phyloP scores from a whole-genome alignment of 202 grass and related monocot species.

The Bolboschoenoplectus hybrid region DNA sequence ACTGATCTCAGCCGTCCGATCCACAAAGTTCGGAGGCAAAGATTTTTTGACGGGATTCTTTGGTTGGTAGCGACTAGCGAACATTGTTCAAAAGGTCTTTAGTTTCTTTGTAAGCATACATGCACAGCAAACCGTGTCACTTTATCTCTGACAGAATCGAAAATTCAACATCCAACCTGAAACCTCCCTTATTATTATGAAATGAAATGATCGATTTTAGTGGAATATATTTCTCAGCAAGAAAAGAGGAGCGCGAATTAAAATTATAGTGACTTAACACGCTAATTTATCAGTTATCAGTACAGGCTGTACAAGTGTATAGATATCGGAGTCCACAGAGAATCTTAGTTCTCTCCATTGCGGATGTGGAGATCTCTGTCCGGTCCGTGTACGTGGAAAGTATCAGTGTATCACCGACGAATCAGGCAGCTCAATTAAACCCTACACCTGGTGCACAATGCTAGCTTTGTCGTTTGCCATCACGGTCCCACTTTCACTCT shows the following conservation, averaged over 20 bases:
- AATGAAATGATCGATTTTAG: background rate
- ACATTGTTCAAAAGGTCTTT: background rate
- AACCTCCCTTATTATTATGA: background rate
- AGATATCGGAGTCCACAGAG: too few species aligned
- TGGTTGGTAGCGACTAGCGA: slow-evolving; percentile 2
- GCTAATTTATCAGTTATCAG: too few species aligned
- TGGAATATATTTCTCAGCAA: too few species aligned
- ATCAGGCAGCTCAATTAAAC: background rate
- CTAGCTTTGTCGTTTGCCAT: background rate
- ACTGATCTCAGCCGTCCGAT: background rate
- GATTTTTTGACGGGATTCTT: background rate
- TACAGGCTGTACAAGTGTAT: too few species aligned
- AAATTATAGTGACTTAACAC: too few species aligned
- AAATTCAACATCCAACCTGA: background rate
- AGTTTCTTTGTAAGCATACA: background rate
- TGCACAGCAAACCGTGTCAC: background rate
- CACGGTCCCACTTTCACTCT: background rate
- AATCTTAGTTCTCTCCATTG: background rate
- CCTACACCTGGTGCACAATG: background rate
- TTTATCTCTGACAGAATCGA: background rate
- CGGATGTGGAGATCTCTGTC: background rate
- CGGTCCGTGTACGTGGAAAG: background rate
- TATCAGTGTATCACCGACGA: slow-evolving; percentile 18
- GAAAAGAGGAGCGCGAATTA: too few species aligned
- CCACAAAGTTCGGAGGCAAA: background rate